Percentiles rank a stretch among this genome's conserved stretches.
Conservation (phyloP, 805 yeast genomes). For the Yarrowia sp. region DNA sequence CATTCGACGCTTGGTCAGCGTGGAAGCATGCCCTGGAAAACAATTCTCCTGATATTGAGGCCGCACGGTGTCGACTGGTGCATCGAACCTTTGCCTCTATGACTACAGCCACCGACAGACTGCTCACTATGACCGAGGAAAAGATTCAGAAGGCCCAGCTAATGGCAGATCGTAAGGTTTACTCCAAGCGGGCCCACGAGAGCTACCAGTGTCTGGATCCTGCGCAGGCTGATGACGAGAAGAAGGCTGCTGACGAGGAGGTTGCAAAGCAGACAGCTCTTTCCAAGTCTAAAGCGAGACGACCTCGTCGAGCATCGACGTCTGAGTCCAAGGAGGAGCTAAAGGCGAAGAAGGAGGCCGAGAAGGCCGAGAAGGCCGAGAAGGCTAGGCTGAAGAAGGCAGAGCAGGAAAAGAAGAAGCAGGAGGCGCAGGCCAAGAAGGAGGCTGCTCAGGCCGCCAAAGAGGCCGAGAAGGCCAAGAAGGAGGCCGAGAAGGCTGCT, state of each 20-base stretch:
- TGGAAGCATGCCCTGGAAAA: slow-evolving; percentile 11
- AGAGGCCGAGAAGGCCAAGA: slow-evolving; percentile 1
- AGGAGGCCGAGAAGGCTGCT: background rate
- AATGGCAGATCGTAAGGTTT: background rate
- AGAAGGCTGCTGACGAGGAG: background rate
- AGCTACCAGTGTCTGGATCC: background rate
- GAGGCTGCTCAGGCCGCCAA: background rate
- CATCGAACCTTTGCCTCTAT: background rate
- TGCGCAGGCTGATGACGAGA: too few relatives aligned
- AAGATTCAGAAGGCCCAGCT: slow-evolving; percentile 1
- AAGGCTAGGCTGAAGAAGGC: background rate
- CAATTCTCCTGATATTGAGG: slow-evolving; percentile 1
- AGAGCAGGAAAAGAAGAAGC: background rate
- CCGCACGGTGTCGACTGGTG: background rate
- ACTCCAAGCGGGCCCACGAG: background rate
- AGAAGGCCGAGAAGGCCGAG: background rate
- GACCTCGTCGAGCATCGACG: too few relatives aligned
- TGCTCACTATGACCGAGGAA: background rate
- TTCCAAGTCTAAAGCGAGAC: too few relatives aligned
- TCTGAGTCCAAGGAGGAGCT: background rate
- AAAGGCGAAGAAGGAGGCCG: background rate
- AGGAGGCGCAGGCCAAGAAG: background rate
- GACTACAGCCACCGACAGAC: background rate
- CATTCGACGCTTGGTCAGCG: background rate
- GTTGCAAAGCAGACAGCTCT: background rate